Evolutionary conservation across 306 rosid species (phyloP), one percentile per base, ranked within the genome.

Genomic region (Citrullus amarus): DNA sequence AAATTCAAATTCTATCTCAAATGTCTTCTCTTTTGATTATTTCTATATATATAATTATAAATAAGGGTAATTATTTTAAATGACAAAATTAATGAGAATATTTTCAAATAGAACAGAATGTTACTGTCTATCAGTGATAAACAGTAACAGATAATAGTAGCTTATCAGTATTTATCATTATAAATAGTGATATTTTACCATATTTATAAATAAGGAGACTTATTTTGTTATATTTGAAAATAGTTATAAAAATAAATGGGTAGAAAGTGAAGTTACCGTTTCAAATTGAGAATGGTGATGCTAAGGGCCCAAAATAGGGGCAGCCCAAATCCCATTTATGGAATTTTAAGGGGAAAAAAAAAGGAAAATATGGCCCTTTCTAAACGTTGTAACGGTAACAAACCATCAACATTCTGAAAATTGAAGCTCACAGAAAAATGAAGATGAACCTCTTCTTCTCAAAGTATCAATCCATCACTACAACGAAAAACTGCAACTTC

Each of bases 381-480:
- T 70, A 70, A 46, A 46, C 76, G 57, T 70, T 70, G 76, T 48
- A 70, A 70, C 76, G 76, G 76, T 70, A 70, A 70, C 76, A 70
- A 70, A 70, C 57, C 58, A 70, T 70, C 58, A n/a, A 69, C 38
- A 46, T 70, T 70, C 76, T 70, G 76, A 44, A 70, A 70, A 43
- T 70, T 25, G 56, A 70, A 70, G 38, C 76, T 25, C 18, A 44
- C 39, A 48, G 39, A 13, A 14, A 30, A 13, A 46, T 8, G 76
- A 70, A 70, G 76, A 44, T 48, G 58, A 70, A 77, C 38, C 41
- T 20, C 55, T 38, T 28, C 54, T 60, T 22, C 44, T 16, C 67
- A 43, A 61, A 36, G 15, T 6, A 39, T 11, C 77, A 32, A 50
- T 74, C 62, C 5, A 53, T 30, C 32, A 0, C 78, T 18, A 10